phyloP scores from a whole-genome alignment of 208 protist species.

The Trichomonas gallinae region DNA sequence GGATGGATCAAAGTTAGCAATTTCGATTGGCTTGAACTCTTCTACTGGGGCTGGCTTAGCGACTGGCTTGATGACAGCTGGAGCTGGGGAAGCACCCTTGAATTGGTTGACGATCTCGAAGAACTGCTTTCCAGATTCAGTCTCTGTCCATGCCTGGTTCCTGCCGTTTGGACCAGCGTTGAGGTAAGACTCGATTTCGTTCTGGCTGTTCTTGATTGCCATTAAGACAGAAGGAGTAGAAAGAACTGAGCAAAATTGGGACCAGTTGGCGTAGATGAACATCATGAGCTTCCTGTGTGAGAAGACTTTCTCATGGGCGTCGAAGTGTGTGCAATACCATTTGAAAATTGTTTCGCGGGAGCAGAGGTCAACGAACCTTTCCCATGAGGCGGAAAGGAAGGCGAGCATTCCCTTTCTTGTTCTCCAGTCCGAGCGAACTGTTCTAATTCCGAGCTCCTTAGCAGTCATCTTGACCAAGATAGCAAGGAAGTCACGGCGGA shows the following conservation, averaged over 20 bases:
- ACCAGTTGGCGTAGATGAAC: background rate
- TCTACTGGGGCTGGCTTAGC: background rate
- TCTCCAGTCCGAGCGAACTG: background rate
- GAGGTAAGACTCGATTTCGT: background rate
- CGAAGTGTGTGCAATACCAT: background rate
- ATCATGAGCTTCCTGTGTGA: background rate
- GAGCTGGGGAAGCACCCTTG: background rate
- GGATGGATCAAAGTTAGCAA: background rate
- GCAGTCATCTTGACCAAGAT: background rate
- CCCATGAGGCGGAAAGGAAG: background rate
- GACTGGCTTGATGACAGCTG: background rate
- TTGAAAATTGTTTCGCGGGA: background rate
- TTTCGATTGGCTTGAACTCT: background rate
- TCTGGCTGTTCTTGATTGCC: background rate
- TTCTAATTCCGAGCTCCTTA: background rate
- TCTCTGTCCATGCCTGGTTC: background rate
- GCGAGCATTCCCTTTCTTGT: background rate
- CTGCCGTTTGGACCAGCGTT: background rate
- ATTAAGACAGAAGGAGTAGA: background rate
- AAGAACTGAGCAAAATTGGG: background rate
- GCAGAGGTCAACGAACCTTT: background rate
- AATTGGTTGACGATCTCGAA: background rate
- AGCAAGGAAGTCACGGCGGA: background rate
- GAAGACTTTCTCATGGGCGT: background rate
- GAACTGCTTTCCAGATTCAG: background rate